A percentile compares a stretch with the other conserved stretches of the same genome.
Evolutionary conservation across 371 early-diverging fungal genomes (phyloP).

Genomic region (Mortierella sp.): DNA sequence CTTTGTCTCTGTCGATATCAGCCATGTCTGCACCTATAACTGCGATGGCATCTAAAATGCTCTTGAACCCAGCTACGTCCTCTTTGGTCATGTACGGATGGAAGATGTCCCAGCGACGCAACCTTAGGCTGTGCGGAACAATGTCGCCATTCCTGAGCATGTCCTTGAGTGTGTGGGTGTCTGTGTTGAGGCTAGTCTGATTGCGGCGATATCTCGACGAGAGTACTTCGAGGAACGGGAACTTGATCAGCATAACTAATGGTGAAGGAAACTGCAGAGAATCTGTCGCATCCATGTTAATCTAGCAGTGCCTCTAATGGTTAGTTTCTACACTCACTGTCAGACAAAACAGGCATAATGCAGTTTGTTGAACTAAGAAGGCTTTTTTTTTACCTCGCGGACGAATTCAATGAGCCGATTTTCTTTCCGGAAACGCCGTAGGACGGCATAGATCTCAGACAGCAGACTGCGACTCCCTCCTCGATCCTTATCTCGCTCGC

Average conservation of each 20-base stretch:
- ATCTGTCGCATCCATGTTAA: constrained; percentile 48
- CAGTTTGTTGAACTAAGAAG: too few relatives aligned
- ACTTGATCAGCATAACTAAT: constrained; percentile 51
- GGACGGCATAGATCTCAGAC: constrained; percentile 45
- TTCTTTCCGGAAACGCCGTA: constrained; percentile 42
- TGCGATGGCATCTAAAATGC: constrained; percentile 32
- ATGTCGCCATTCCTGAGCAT: constrained; percentile 36
- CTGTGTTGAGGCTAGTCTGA: constrained; percentile 37
- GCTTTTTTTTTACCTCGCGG: constrained; percentile 31
- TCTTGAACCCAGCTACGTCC: constrained; percentile 24
- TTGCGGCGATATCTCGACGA: constrained; percentile 42
- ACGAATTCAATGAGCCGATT: constrained; percentile 37
- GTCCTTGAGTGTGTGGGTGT: constrained; percentile 31
- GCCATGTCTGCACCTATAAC: constrained; percentile 3
- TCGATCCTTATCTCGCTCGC: constrained; percentile 46
- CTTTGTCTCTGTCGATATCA: too few relatives aligned
- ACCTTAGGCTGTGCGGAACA: constrained; percentile 19
- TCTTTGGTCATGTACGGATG: constrained; percentile 49
- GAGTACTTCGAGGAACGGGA: constrained; percentile 35
- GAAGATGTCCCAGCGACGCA: constrained; percentile 41
- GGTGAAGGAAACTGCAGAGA: constrained; percentile 38
- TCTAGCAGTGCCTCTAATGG: constrained; percentile 7
- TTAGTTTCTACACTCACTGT: too few relatives aligned
- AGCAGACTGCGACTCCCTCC: constrained; percentile 39
- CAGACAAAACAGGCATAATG: too few relatives aligned